Conservation (phyloP, 305 asterid genomes). For the Stenogyne calaminthoides region DNA sequence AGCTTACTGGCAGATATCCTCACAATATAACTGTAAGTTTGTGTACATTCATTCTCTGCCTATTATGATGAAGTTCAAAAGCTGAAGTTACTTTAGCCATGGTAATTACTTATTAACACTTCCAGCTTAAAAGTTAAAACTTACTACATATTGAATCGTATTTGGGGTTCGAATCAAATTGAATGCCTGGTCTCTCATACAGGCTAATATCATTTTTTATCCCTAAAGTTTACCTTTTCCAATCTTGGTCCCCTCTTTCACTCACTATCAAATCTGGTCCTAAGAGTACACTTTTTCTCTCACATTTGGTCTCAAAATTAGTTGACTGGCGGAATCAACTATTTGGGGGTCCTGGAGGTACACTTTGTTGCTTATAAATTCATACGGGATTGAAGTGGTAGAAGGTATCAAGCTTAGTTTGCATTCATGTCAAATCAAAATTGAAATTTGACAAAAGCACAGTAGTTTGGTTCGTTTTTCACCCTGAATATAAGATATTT, state of each 20-base stretch:
- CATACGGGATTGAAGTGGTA: no score
- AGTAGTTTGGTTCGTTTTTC: neutral
- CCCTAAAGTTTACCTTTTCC: no score
- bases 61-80: conserved; percentile 4
- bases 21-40: conserved; percentile 79
- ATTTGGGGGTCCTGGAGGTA: no score
- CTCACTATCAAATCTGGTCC: no score
- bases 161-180: neutral
- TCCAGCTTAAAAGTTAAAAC: neutral
- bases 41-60: conserved; percentile 16
- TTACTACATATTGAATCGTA: neutral
- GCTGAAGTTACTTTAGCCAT: conserved; percentile 20
- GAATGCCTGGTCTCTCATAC: neutral
- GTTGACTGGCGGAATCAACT: no score
- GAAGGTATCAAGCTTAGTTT: neutral
- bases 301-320: no score
- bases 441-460: no score
- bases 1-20: conserved; percentile 91
- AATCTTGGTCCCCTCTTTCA: no score
- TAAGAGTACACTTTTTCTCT: no score
- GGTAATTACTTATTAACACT: neutral
- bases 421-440: neutral
- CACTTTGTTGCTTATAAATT: neutral
- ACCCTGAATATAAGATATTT: neutral
- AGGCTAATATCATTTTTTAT: neutral